Evolutionary conservation across 345 rosid species (phyloP).

Genomic region (Salix koriyanagi): DNA sequence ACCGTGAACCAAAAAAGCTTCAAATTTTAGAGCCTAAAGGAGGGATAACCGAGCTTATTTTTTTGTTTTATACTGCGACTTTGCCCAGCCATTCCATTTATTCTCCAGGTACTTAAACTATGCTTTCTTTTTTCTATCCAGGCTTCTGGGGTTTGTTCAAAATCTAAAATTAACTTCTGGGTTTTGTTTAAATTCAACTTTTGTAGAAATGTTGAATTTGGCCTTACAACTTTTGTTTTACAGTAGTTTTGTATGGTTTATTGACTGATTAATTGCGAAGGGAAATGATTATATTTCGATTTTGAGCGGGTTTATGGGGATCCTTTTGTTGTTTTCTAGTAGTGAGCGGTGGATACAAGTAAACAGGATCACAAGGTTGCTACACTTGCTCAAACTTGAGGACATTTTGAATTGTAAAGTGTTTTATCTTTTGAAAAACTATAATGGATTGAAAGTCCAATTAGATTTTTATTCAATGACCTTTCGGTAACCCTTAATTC

Average conservation of each 20-base stretch:
- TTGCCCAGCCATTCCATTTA: not conserved
- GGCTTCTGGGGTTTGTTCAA: not conserved
- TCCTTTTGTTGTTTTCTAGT: not conserved
- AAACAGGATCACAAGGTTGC: too few relatives aligned
- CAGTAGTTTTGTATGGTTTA: not conserved
- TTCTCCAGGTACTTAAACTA: not conserved
- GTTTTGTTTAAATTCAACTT: not conserved
- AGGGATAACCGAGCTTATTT: not conserved
- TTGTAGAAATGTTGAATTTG: not conserved
- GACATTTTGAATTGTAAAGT: too few relatives aligned
- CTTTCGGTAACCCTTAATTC: too few relatives aligned
- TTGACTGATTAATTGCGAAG: not conserved
- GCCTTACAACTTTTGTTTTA: not conserved
- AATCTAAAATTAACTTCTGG: not conserved
- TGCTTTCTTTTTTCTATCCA: not conserved
- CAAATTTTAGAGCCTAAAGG: not conserved
- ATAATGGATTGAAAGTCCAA: too few relatives aligned
- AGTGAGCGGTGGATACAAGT: not conserved
- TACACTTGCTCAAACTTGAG: too few relatives aligned
- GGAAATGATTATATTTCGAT: not conserved
- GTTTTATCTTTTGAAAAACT: too few relatives aligned
- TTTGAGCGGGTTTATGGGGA: not conserved
- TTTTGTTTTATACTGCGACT: not conserved
- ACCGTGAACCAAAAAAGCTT: not conserved
- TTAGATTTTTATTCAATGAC: too few relatives aligned